Base-by-base conservation (phyloP, 1,139 yeast species). In the Magnusiomyces fungicola region DNA sequence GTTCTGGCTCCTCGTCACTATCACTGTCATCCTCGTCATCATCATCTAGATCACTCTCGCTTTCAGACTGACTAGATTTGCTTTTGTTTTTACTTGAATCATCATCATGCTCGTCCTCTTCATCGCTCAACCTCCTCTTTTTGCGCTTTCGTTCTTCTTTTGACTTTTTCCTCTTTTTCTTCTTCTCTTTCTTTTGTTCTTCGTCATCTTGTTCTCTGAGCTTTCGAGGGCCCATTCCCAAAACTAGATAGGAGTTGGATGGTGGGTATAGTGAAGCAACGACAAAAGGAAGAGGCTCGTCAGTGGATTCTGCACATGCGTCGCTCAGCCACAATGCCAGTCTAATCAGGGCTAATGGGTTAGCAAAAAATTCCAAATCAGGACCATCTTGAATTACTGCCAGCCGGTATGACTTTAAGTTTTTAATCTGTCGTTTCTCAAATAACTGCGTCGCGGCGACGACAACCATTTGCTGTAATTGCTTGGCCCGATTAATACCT, bases 381-480 rank as follows among this genome's bases (percentile, higher is more conserved):
- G 95, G 95, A 1, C 90, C 95, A 62, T 90, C 97, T 58, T 85
- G 85, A 43, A 94, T 69, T 12, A 92, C 96, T 47, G 95, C 95
- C 49, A 92, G 72, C 53, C 97, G 73, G 65, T 86, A 94, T 25
- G 88, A 75, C 45, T 90, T 74, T 54, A 94, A 74, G 61, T 87
- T 86, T 60, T 86, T 88, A 50, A 92, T 77, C 61, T 82, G 72
- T 56, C 83, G 79, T 58, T 94, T 81, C 59, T 92, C 97, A 52
- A 94, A 73, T 21, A 92, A 74, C 14, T 94, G 88, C 66, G 86
- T 86, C 1, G 97, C 97, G 0, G 96, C 86, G 46, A 83, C 75
- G 59, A 92, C 94, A 1, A 92, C 80, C n/a, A 87, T 79, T 58
- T 82, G 82, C 63, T 92, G 98, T 51, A 88, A 78, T 36, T 73